phyloP scores from a whole-genome alignment of 441 rosid species.

The Erodium chrysanthum region DNA sequence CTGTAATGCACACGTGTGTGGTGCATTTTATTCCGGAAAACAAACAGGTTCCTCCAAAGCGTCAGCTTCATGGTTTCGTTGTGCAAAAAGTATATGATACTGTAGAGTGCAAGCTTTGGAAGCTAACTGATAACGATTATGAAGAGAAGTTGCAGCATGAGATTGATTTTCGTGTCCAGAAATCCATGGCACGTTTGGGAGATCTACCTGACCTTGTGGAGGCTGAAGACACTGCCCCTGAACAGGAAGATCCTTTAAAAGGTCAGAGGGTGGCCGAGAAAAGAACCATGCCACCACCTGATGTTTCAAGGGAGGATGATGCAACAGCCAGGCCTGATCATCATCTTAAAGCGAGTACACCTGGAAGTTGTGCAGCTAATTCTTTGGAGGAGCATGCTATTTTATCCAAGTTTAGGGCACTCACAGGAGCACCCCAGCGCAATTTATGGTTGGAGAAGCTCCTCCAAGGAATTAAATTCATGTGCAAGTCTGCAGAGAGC shows the following conservation, averaged over 20 bases:
- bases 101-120: constrained; percentile 71
- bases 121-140: constrained; percentile 79
- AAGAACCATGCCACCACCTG: constrained; percentile 51
- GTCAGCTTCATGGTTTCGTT: constrained; percentile 77
- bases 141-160: constrained; percentile 84
- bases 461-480: constrained; percentile 55
- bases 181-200: constrained; percentile 50
- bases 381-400: constrained; percentile 43
- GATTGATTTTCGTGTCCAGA: constrained; percentile 79
- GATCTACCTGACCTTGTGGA: constrained; percentile 73
- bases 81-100: constrained; percentile 86
- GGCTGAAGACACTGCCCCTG: constrained; percentile 37
- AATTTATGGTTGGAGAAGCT: constrained; percentile 86
- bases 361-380: constrained; percentile 63
- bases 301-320: constrained; percentile 70
- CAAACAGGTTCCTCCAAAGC: constrained; percentile 72
- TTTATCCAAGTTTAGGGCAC: constrained; percentile 45
- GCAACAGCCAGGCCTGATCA: constrained; percentile 27
- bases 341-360: constrained; percentile 36
- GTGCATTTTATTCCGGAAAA: constrained; percentile 76
- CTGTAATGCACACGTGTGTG: constrained; percentile 88
- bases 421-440: constrained; percentile 67
- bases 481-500: constrained; percentile 38
- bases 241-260: constrained; percentile 48
- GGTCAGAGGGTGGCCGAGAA: constrained; percentile 43